Percentiles rank a stretch among this genome's conserved stretches.
Evolutionary conservation across 2,329 filamentous ascomycete genomes (phyloP).

Genomic region (Eutypa lata): DNA sequence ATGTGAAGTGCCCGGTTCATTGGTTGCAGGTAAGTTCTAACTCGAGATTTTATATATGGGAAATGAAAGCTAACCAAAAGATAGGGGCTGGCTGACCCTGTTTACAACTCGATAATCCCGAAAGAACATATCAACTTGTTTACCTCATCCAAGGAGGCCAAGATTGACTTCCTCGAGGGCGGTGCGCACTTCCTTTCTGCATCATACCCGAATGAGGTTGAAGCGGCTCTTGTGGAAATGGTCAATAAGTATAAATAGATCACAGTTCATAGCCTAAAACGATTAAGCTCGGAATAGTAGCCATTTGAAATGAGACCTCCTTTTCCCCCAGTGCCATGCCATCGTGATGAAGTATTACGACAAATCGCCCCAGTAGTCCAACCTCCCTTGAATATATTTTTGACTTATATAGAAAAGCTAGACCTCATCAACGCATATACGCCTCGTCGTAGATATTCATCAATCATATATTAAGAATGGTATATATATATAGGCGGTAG

Average conservation of each 20-base stretch:
- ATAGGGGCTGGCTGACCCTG: slow-evolving; percentile 43
- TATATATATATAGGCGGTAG: no score
- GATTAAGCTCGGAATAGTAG: no score
- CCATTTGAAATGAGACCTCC: no score
- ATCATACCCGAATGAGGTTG: slow-evolving; percentile 44
- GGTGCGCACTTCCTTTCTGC: slow-evolving; percentile 49
- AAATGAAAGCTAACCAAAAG: not conserved
- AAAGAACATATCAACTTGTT: slow-evolving; percentile 50
- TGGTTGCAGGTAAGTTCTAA: slow-evolving; percentile 45
- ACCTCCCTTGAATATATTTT: no score
- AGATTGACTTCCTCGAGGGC: slow-evolving; percentile 39
- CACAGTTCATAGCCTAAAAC: no score
- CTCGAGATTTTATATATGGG: not conserved
- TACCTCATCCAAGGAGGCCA: slow-evolving; percentile 41
- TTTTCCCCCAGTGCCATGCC: no score
- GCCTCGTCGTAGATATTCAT: no score
- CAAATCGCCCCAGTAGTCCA: no score
- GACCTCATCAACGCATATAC: no score
- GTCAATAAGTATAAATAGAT: not conserved
- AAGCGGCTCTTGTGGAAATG: slow-evolving; percentile 35
- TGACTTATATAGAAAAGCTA: no score
- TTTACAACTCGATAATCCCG: slow-evolving; percentile 38
- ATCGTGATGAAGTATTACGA: no score
- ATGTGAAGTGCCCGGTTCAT: slow-evolving; percentile 49
- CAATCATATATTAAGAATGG: no score